These are phyloP conservation scores for Penicillium samsonianum DNA, from an alignment of 495 filamentous ascomycete species.

Conservation along the genomic window DNA sequence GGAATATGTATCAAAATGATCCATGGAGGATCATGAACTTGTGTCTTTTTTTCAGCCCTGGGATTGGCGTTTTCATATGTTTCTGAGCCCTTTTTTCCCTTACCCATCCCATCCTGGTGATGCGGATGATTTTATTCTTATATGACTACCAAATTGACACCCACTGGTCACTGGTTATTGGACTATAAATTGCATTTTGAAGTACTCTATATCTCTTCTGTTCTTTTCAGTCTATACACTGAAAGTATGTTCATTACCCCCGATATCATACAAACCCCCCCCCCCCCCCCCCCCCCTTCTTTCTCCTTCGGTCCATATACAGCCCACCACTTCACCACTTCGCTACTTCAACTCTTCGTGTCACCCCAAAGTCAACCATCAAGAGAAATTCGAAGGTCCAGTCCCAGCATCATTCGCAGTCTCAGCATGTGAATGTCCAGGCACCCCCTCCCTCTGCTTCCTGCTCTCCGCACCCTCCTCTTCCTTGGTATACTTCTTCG, in stretches of 20 bases:
- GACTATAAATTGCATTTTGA: not conserved
- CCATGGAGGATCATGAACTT: not conserved
- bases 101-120: conserved; percentile 13
- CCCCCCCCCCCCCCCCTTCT: too few species aligned
- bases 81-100: not conserved
- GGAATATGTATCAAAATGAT: conserved; percentile 11
- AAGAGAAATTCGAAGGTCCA: conserved; percentile 23
- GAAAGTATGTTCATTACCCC: not conserved
- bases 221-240: not conserved
- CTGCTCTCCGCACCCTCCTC: conserved; percentile 18
- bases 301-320: conserved; percentile 3
- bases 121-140: conserved; percentile 10
- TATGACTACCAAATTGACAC: conserved; percentile 19
- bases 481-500: conserved; percentile 21
- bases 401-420: conserved; percentile 13
- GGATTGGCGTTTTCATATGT: conserved; percentile 8
- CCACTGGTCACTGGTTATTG: not conserved
- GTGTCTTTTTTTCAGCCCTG: conserved; percentile 1
- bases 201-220: not conserved
- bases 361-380: not conserved
- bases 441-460: conserved; percentile 15
- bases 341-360: not conserved
- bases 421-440: conserved; percentile 30
- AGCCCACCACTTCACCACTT: not conserved
- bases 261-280: not conserved